Percentiles rank a stretch among this genome's conserved stretches.
These are phyloP conservation scores for Hyphopichia buzzinii DNA, from an alignment of 1,139 yeast species.

Conservation along the genomic window DNA sequence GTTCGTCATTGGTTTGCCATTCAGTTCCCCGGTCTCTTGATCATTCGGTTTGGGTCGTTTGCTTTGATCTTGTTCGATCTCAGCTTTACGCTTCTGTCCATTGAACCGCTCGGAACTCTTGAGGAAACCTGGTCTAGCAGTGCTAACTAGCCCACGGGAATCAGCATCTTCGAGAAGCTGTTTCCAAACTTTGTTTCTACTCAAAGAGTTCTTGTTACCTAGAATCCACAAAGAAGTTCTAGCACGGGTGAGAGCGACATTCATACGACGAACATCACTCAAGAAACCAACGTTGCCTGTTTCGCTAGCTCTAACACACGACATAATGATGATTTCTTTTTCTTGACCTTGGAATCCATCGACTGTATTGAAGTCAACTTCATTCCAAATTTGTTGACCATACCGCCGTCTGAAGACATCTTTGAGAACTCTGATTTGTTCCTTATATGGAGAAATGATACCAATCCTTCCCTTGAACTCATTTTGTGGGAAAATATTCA, in stretches of 20 bases:
- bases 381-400: constrained; percentile 62
- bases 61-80: too few relatives aligned
- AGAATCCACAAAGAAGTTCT: constrained; percentile 88
- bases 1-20: too few relatives aligned
- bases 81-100: too few relatives aligned
- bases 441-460: constrained; percentile 91
- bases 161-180: constrained; percentile 63
- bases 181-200: constrained; percentile 66
- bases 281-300: constrained; percentile 77
- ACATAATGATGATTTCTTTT: constrained; percentile 86
- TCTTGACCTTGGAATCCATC: constrained; percentile 99
- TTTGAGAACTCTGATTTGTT: constrained; percentile 66
- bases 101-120: constrained; percentile 6
- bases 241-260: constrained; percentile 94
- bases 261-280: constrained; percentile 89
- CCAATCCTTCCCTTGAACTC: constrained; percentile 77
- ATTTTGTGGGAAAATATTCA: constrained; percentile 46
- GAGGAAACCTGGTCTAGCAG: constrained; percentile 42
- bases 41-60: too few relatives aligned
- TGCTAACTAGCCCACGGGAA: constrained; percentile 34
- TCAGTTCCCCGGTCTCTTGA: too few relatives aligned
- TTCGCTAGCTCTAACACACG: constrained; percentile 88
- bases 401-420: constrained; percentile 54
- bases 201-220: constrained; percentile 70
- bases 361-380: constrained; percentile 87